Conservation (phyloP, 345 rosid species). For the Clarkia xantiana region DNA sequence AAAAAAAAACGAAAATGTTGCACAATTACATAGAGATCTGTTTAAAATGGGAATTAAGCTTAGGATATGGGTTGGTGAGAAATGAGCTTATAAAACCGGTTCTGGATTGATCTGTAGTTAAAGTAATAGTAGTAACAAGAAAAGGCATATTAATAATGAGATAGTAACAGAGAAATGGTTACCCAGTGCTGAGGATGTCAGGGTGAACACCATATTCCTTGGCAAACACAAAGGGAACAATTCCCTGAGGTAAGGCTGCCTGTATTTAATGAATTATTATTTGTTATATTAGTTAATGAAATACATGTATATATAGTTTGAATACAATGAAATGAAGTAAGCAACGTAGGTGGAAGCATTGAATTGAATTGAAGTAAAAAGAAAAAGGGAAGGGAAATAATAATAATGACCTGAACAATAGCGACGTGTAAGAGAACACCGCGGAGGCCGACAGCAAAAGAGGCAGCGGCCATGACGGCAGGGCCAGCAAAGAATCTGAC, state of each 20-base stretch:
- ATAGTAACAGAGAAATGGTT: slow-evolving; percentile 10
- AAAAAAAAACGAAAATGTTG: too few species aligned
- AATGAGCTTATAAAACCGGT: too few species aligned
- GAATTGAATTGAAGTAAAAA: neutral
- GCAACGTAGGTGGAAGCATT: slow-evolving; percentile 7
- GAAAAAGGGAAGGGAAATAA: neutral
- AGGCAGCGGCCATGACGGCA: slow-evolving; percentile 96
- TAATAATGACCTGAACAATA: slow-evolving; percentile 61
- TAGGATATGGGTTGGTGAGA: too few species aligned
- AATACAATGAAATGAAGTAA: neutral
- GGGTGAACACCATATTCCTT: slow-evolving; percentile 72
- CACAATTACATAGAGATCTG: too few species aligned
- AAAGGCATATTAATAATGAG: neutral
- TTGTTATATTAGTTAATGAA: slow-evolving; percentile 2
- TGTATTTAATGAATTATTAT: slow-evolving; percentile 24
- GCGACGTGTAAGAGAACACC: slow-evolving; percentile 85
- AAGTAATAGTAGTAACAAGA: neutral
- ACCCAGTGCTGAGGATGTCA: slow-evolving; percentile 71
- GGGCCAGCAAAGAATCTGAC: slow-evolving; percentile 97
- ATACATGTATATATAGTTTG: neutral
- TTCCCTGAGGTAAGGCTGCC: slow-evolving; percentile 79
- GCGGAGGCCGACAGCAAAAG: slow-evolving; percentile 74
- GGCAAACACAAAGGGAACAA: slow-evolving; percentile 81
- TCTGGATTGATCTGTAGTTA: too few species aligned
- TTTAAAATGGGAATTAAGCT: too few species aligned